Conservation (phyloP, 2,329 filamentous ascomycete genomes). For the Aspergillus ruber region DNA sequence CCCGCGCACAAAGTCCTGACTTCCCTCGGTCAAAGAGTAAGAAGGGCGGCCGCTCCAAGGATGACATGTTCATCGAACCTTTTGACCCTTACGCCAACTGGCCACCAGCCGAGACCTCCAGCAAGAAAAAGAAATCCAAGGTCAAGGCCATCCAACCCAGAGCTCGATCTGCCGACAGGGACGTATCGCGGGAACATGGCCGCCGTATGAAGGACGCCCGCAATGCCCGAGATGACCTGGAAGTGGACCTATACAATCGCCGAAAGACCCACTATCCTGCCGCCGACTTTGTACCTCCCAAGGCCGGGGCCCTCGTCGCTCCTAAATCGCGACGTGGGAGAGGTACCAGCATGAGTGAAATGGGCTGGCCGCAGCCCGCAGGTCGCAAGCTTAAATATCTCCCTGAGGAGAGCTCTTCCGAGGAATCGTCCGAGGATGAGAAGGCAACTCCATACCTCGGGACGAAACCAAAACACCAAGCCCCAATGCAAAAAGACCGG, state of each 20-base stretch:
- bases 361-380: neutral
- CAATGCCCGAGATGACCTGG: neutral
- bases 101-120: neutral
- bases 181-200: neutral
- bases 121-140: neutral
- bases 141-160: neutral
- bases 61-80: neutral
- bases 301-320: neutral
- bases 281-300: neutral
- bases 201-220: neutral
- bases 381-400: neutral
- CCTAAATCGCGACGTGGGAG: neutral
- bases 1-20: conserved; percentile 12
- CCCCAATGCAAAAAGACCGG: conserved; percentile 37
- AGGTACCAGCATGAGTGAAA: neutral
- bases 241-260: neutral
- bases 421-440: conserved; percentile 47
- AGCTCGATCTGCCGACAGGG: neutral
- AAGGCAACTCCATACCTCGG: conserved; percentile 33
- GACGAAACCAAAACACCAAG: conserved; percentile 24
- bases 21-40: conserved; percentile 25
- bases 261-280: neutral
- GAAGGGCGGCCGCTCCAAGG: neutral
- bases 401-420: conserved; percentile 22
- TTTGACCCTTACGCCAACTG: neutral